Evolutionary conservation across 2,329 filamentous ascomycete species (phyloP).

Genomic region (Chaetomiaceae sp.): DNA sequence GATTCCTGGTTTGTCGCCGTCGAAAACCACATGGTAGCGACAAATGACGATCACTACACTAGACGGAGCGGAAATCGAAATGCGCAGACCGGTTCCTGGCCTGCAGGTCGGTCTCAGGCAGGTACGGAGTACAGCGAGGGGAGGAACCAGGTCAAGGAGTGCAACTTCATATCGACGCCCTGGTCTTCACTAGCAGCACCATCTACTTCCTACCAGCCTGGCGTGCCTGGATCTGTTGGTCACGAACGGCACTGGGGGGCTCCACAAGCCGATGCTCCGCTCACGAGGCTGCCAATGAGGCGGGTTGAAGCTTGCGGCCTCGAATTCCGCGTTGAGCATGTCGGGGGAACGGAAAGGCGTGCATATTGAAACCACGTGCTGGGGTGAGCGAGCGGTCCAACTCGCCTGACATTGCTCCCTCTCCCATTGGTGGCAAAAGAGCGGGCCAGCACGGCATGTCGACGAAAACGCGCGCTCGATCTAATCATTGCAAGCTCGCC

Average conservation of each 20-base stretch:
- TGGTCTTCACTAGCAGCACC: constrained; percentile 13
- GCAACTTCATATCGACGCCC: constrained; percentile 16
- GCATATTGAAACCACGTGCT: constrained; percentile 21
- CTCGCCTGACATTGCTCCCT: constrained; percentile 6
- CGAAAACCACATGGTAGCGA: constrained; percentile 8
- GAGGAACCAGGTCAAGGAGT: constrained; percentile 22
- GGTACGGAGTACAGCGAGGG: constrained; percentile 20
- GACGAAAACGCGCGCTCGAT: too few relatives aligned
- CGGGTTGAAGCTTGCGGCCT: constrained; percentile 7
- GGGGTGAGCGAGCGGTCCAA: constrained; percentile 1
- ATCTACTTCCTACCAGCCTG: constrained; percentile 22
- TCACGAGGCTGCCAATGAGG: constrained; percentile 13
- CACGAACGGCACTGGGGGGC: neutral
- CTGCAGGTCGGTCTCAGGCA: constrained; percentile 23
- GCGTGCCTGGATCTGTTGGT: constrained; percentile 10
- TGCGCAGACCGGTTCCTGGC: constrained; percentile 12
- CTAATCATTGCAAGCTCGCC: constrained; percentile 7
- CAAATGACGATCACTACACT: constrained; percentile 14
- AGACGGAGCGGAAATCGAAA: too few relatives aligned
- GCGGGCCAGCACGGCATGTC: constrained; percentile 6
- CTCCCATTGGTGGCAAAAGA: constrained; percentile 3
- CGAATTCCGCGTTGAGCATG: constrained; percentile 15
- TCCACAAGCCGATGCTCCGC: constrained; percentile 14
- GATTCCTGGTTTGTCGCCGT: neutral
- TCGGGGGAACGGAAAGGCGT: constrained; percentile 18